Base-by-base conservation (phyloP, 805 yeast genomes). In the Kazachstania martiniae region DNA sequence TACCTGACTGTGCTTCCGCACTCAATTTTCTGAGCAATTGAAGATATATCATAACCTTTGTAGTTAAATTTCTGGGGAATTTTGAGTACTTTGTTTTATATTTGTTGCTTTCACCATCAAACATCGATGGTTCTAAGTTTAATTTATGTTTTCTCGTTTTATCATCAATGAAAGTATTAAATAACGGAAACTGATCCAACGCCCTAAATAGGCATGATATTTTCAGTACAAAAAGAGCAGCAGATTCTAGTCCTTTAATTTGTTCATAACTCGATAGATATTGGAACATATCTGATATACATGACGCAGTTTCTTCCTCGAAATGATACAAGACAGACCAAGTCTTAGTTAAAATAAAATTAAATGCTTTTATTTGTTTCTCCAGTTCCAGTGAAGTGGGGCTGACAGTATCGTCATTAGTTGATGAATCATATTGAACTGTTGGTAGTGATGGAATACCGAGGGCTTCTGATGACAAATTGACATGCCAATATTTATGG, bases 401-500 rank as follows among this genome's bases (percentile, higher is more conserved):
- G 23, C 58, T 58, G 12, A 46, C 41, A 34, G 65, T 60, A n/a
- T 41, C 39, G 17, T 34, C 52, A 18, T 40, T 34, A 3, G 40
- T 36, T 12, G 40, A 35, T 9, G 41, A 41, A 14, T 52, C 48
- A 28, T 33, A 51, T 7, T 42, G 46, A 5, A 47, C 22, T 12
- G 40, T 47, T 4, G 59, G 59, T 21, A 57, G 46, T 1, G 48
- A 32, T 4, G 58, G 54, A 15, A 65, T 58, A 24, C 64, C 87
- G 18, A 79, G 68, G 7, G 71, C 62, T 31, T 70, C 77, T 0
- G 80, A 68, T 1, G 79, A 69, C 15, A 91, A 64, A 36, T 77
- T 70, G 14, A 87, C 94, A 51, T 85, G 86, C 98, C 98, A 91
- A 49, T 85, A 87, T 56, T 87, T 87, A 62, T 82, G 87, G 29